Evolutionary conservation across 805 yeast genomes (phyloP), one percentile per base, ranked within the genome.

Genomic region (Kazachstania bromeliacearum): DNA sequence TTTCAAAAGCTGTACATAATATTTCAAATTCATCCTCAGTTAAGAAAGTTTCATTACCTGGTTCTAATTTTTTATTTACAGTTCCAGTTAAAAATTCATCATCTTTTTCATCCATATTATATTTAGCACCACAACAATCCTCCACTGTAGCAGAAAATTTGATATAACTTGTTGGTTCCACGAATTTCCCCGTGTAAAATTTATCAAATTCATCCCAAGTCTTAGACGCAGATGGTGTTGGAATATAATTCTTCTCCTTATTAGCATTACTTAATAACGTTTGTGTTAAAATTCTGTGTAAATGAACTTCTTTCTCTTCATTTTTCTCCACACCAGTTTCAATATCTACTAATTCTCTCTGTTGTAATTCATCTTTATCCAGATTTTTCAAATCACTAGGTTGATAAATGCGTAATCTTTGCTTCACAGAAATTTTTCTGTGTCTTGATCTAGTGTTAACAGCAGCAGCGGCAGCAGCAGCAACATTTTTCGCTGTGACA

Each of bases 241-340:
- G 98, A 48, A 92, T 92, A 58, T 80, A 89, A 8, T 57, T 54
- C 21, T 53, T 52, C 23, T 48, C 45, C 30, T 80, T 79, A 2
- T 37, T 37, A 28, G 39, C 41, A 7, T 35, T 38, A 28, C 42
- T 41, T 42, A 24, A 42, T 43, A 14, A 37, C 50, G 10, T 89
- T 21, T 26, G 25, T 4, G 35, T 27, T 45, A 92, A 79, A 34
- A 88, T 96, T 44, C 81, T 85, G 57, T 89, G 95, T 43, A 92
- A 68, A 72, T 92, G 98, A 28, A 84, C 92, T 59, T 92, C 98
- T 49, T 85, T 95, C 60, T 92, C 98, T 60, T 92, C 98, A 47
- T 83, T 85, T 57, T 92, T 92, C 53, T 92, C 98, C 28, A 92
- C 98, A 62, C 98, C 98, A 5, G 97, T 89, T 51, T 92, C 98